These are phyloP conservation scores for Tolypocladium nubicola DNA, from an alignment of 2,329 filamentous ascomycete genomes.

Conservation along the genomic window DNA sequence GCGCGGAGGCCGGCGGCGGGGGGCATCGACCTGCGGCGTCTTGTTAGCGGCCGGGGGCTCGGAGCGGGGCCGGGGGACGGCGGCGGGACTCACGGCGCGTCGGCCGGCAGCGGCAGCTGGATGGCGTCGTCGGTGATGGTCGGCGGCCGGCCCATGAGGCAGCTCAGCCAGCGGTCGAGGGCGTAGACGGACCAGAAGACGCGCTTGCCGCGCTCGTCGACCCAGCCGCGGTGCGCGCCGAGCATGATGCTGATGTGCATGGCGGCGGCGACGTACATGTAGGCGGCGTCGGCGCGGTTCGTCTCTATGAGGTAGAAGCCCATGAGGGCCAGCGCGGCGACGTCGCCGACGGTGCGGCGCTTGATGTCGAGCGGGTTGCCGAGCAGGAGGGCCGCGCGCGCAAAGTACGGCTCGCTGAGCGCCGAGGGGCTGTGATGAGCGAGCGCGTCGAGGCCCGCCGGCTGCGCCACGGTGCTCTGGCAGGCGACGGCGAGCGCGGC, in stretches of 20 bases:
- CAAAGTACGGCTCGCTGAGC: conserved; percentile 33
- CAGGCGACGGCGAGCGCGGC: conserved; percentile 31
- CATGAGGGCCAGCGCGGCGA: conserved; percentile 34
- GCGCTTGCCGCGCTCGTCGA: conserved; percentile 32
- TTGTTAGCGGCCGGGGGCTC: not conserved
- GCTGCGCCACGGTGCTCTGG: conserved; percentile 4
- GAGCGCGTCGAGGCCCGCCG: conserved; percentile 14
- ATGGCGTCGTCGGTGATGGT: conserved; percentile 37
- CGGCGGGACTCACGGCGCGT: conserved; percentile 29
- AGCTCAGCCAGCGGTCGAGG: conserved; percentile 38
- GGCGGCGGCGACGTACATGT: conserved; percentile 33
- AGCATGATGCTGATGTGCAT: conserved; percentile 37
- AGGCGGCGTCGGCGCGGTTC: conserved; percentile 37
- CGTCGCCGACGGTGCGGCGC: conserved; percentile 27
- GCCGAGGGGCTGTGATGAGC: conserved; percentile 16
- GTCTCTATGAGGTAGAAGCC: conserved; percentile 38
- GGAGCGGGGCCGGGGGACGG: not conserved
- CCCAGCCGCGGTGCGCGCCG: conserved; percentile 33
- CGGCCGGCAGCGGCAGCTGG: conserved; percentile 27
- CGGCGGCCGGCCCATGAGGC: conserved; percentile 37
- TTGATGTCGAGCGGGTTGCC: conserved; percentile 36
- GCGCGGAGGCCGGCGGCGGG: conserved; percentile 31
- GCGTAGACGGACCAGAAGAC: conserved; percentile 43
- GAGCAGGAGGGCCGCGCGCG: conserved; percentile 29
- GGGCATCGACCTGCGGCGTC: conserved; percentile 28